Evolutionary conservation across 176 grass and related monocot species (phyloP).

Genomic region (Cenchrus fungigraminus): DNA sequence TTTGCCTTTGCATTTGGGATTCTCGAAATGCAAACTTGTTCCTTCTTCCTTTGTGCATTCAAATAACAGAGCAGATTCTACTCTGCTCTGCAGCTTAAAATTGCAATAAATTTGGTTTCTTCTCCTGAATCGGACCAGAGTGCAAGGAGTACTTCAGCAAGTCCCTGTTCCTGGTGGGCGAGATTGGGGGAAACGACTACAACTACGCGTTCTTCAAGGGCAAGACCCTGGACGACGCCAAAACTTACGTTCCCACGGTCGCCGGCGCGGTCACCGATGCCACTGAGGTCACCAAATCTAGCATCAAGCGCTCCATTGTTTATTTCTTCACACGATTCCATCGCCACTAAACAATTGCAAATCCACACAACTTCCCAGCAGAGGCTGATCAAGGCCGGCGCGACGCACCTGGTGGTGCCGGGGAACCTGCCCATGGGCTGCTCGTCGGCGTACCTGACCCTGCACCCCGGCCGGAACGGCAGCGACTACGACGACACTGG

Average conservation of each 20-base stretch:
- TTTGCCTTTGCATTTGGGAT: neutral
- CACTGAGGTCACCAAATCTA: constrained; percentile 54
- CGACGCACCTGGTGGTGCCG: constrained; percentile 81
- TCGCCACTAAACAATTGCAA: neutral
- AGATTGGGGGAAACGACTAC: constrained; percentile 92
- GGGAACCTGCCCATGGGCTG: constrained; percentile 86
- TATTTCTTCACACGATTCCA: neutral
- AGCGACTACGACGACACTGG: constrained; percentile 66
- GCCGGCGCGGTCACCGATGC: constrained; percentile 56
- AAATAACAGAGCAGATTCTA: neutral
- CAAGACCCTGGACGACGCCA: constrained; percentile 69
- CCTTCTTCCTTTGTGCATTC: too few relatives aligned
- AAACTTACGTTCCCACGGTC: constrained; percentile 69
- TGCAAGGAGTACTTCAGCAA: constrained; percentile 77
- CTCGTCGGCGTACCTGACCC: constrained; percentile 80
- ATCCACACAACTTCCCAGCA: neutral
- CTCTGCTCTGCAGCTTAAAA: neutral
- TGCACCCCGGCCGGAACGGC: constrained; percentile 52
- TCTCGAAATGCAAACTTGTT: neutral
- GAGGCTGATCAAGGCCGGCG: constrained; percentile 73
- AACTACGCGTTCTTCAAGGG: constrained; percentile 84
- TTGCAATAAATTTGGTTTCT: neutral
- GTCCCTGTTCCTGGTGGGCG: constrained; percentile 78
- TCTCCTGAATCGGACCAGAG: constrained; percentile 17
- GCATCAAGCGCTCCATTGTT: neutral